Base-by-base conservation (phyloP, 2,329 filamentous ascomycete species). In the Monilinia fructicola region DNA sequence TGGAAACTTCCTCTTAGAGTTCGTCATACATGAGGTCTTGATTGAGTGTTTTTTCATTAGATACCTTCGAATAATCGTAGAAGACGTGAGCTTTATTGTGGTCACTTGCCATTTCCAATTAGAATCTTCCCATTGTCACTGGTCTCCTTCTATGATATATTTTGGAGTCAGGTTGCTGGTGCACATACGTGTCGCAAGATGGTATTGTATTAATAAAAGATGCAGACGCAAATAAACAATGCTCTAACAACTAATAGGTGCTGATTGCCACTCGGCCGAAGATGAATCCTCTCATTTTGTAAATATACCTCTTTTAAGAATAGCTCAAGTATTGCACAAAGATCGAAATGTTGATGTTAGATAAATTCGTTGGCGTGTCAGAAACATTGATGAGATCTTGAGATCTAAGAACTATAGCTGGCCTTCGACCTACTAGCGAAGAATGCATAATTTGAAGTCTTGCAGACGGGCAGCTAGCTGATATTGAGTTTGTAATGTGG, bases 361-460 rank as follows among this genome's bases (percentile, higher is more conserved):
- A 0, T 70, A 73, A 56, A 72, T 74, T 44, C 74, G 74, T 2
- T 66, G 64, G 4, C 72, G 69, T 56, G 67, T 76, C 0, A 76
- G 74, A 31, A 72, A 77, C 6, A 0, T 78, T 78, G 0, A 77
- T 80, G 54, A 77, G 82, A 50, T 81, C 77, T 2, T 84, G 82
- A 72, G 83, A 84, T 68, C 77, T 84, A 7, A 81, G 76, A 0
- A 84, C 82, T 0, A 77, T 84, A n/a, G 74, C 76, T 1, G 81
- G 81, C 0, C 81, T 81, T 0, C 73, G 77, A 65, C 80, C 81
- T 0, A 73, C 79, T 4, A 76, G 79, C 1, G 76, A 83, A 77
- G 76, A 77, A 26, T 71, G 77, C 12, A 70, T 78, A 54, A 75
- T 83, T 31, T 83, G 82, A 0, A 79, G 77, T 23, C 75, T 85